Evolutionary conservation across 164 flowering plant genomes (phyloP).

Genomic region (Dillenia suffruticosa): DNA sequence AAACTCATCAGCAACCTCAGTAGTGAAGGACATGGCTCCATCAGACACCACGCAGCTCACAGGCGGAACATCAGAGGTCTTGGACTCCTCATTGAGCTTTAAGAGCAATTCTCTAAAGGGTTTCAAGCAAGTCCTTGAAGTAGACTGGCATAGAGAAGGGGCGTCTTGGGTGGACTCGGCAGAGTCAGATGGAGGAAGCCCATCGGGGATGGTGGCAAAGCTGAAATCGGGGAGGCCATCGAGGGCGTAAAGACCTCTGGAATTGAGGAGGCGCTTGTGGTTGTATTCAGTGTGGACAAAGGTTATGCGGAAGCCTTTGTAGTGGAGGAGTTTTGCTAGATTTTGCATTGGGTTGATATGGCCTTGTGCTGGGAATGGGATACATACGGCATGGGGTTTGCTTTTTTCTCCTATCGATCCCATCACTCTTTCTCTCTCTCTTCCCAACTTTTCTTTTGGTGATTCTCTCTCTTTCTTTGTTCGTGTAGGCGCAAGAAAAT

Average conservation of each 20-base stretch:
- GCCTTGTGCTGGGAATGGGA: too few relatives aligned
- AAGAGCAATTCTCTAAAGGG: constrained; percentile 28
- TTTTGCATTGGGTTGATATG: constrained; percentile 4
- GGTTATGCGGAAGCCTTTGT: constrained; percentile 15
- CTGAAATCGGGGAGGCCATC: constrained; percentile 10
- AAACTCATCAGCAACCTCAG: constrained; percentile 25
- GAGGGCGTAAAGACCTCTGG: constrained; percentile 9
- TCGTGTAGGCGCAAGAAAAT: too few relatives aligned
- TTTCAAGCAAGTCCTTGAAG: constrained; percentile 12
- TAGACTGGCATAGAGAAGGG: constrained; percentile 23
- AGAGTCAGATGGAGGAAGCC: constrained; percentile 32
- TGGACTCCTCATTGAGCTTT: constrained; percentile 16
- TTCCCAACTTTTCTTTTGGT: not conserved
- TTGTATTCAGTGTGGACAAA: constrained; percentile 18
- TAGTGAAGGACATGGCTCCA: constrained; percentile 29
- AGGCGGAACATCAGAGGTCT: constrained; percentile 10
- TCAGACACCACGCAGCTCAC: constrained; percentile 32
- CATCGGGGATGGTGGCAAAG: constrained; percentile 22
- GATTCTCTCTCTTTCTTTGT: too few relatives aligned
- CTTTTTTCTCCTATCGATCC: not conserved
- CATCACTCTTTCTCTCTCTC: constrained; percentile 1
- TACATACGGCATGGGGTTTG: too few relatives aligned
- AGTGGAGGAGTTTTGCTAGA: constrained; percentile 14
- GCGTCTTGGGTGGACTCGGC: constrained; percentile 32
- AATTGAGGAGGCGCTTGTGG: constrained; percentile 10